Evolutionary conservation across 441 rosid genomes (phyloP), one percentile per base, ranked within the genome.

Genomic region (Croton setiger): DNA sequence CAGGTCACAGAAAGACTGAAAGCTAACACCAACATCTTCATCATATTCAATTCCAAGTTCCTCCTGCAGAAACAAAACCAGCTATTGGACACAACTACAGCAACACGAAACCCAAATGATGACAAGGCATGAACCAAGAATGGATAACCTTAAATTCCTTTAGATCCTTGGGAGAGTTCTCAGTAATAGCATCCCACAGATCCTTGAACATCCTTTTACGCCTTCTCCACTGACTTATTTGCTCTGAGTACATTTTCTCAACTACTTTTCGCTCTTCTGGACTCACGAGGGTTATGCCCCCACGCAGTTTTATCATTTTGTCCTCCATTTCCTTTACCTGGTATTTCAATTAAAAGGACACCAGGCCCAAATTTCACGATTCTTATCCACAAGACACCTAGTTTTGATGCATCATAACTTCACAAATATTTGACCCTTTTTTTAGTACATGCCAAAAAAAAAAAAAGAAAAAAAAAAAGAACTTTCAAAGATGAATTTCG

Each of bases 191-290:
- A 82, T 92, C 98, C 98, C 98, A 95, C 47, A 95, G 73, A 73
- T 95, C 96, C 81, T 80, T 90, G 82, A 92, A 90, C 90, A 92
- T 92, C 82, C 98, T 85, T 79, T 87, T 95, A 60, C 96, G 94
- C 82, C 69, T 90, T 76, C 94, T 79, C 98, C 97, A 92, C 51
- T 88, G 97, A 53, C 76, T 88, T 33, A 89, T 63, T 70, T 86
- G 89, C 60, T 86, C 95, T 0, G 85, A 72, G 74, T 72, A 92
- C 79, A 84, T 75, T 9, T 81, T 83, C 65, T 86, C 84, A 64
- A 92, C 81, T 33, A 80, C 85, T 68, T 81, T 84, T 64, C 86
- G 79, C 70, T 88, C 96, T 79, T 95, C 98, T 58, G 97, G 96
- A 72, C 72, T 89, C 76, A 95, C 93, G 75, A 89, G 57, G 60